phyloP scores from a whole-genome alignment of 768 basidiomycete genomes.

The Tricholoma sp. region DNA sequence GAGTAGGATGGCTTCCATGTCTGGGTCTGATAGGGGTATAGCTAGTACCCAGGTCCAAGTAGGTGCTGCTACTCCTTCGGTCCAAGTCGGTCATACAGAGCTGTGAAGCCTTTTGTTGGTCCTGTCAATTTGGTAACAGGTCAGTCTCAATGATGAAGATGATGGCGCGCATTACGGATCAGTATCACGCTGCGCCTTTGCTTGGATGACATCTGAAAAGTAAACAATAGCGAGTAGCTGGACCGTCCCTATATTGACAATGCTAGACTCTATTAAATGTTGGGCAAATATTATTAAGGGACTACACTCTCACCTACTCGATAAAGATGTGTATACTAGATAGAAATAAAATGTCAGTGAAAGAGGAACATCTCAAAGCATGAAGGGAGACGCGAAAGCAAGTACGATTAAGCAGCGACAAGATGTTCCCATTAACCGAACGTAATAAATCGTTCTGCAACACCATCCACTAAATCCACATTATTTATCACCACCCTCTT shows the following conservation, averaged over 20 bases:
- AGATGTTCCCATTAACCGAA: slow-evolving; percentile 8
- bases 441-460: background rate
- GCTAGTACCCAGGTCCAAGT: background rate
- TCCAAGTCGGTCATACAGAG: no score
- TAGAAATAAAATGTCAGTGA: background rate
- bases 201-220: background rate
- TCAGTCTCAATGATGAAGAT: background rate
- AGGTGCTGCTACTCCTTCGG: no score
- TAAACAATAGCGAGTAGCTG: background rate
- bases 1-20: background rate
- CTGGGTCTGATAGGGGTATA: no score
- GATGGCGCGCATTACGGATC: background rate
- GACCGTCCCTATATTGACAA: background rate
- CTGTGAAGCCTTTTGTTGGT: no score
- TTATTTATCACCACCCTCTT: background rate
- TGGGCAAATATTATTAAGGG: background rate
- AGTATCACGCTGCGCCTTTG: background rate
- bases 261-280: background rate
- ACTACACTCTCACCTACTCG: background rate
- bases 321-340: background rate
- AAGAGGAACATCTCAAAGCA: background rate
- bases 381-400: background rate
- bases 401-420: slow-evolving; percentile 7
- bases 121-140: background rate
- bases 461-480: background rate